A percentile compares a stretch with the other conserved stretches of the same genome.
These are phyloP conservation scores for Fusarium citri DNA, from an alignment of 2,329 filamentous ascomycete species.

Conservation along the genomic window DNA sequence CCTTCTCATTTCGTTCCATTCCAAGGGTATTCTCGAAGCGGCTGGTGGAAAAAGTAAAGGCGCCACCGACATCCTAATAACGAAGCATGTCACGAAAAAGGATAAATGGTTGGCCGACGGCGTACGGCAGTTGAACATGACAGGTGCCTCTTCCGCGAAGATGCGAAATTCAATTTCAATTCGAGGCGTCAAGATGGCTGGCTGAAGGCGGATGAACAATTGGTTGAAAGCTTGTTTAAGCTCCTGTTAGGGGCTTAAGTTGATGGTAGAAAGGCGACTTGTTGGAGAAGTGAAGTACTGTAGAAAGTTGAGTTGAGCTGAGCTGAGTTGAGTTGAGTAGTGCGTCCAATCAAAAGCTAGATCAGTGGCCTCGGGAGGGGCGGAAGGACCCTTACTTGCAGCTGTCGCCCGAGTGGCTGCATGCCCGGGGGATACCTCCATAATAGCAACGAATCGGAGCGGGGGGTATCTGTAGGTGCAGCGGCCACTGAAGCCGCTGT, in stretches of 20 bases:
- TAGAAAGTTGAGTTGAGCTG: background rate
- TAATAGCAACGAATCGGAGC: background rate
- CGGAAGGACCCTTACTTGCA: conserved; percentile 19
- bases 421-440: too few species aligned
- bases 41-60: conserved; percentile 3
- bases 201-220: conserved; percentile 5
- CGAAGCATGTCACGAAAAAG: background rate
- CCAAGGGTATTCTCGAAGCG: conserved; percentile 26
- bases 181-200: conserved; percentile 13
- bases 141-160: conserved; percentile 21
- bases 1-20: conserved; percentile 6
- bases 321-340: background rate
- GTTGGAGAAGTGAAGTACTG: background rate
- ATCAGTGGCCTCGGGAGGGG: background rate
- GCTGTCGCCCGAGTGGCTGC: background rate
- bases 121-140: conserved; percentile 28
- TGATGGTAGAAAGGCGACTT: background rate
- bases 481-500: background rate
- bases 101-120: background rate
- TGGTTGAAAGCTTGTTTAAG: conserved; percentile 24
- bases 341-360: conserved; percentile 4
- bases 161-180: conserved; percentile 20
- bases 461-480: background rate
- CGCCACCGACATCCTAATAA: conserved; percentile 5
- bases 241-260: conserved; percentile 4